phyloP scores from a whole-genome alignment of 108 stramenopile genomes.

The Nitzschia sp. region DNA sequence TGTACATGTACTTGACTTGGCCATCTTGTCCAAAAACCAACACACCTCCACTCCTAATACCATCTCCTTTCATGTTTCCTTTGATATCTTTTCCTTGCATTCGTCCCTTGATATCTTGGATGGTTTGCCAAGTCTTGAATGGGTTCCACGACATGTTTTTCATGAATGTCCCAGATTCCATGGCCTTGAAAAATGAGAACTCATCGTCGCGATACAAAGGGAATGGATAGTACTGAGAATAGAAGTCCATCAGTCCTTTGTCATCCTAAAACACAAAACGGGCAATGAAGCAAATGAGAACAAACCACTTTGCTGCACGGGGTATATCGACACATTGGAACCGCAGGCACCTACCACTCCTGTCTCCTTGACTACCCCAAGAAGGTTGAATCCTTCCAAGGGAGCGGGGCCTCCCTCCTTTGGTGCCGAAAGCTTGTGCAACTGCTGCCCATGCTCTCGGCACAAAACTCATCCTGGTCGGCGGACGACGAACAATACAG shows the following conservation, averaged over 20 bases:
- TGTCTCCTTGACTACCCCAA: constrained; percentile 77
- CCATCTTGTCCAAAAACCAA: constrained; percentile 67
- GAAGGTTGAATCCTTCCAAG: constrained; percentile 50
- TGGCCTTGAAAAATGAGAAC: constrained; percentile 64
- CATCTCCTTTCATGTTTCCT: constrained; percentile 82
- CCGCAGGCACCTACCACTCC: constrained; percentile 42
- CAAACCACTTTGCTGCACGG: background rate
- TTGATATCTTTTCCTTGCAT: constrained; percentile 59
- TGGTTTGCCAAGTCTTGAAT: constrained; percentile 13
- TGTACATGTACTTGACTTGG: constrained; percentile 61
- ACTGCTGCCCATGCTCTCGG: constrained; percentile 80
- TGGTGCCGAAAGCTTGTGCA: constrained; percentile 54
- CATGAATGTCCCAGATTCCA: constrained; percentile 51
- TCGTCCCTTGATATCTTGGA: constrained; percentile 32
- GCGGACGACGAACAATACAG: constrained; percentile 54
- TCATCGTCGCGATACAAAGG: constrained; percentile 66
- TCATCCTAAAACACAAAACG: constrained; percentile 48
- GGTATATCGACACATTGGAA: background rate
- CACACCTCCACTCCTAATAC: constrained; percentile 73
- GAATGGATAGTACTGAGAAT: constrained; percentile 53
- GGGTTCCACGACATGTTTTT: constrained; percentile 42
- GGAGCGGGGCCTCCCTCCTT: constrained; percentile 12
- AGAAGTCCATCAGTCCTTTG: constrained; percentile 65
- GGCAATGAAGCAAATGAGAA: constrained; percentile 5
- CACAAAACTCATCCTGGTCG: constrained; percentile 83